Base-by-base conservation (phyloP, 1,284 basidiomycete species). In the Malassezia equina region DNA sequence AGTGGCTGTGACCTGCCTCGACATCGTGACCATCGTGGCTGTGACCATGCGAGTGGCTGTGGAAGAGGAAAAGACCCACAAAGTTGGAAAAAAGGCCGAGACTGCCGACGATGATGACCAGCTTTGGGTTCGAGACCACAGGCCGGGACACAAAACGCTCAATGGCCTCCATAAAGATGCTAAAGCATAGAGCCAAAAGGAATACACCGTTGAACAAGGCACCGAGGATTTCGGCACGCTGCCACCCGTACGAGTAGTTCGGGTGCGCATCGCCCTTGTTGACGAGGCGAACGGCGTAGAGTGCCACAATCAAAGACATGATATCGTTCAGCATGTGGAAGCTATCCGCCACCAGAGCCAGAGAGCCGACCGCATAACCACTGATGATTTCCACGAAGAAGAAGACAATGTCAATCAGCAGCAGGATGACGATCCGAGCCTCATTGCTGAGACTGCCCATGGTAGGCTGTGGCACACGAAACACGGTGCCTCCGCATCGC, bases 301-400 rank as follows among this genome's bases (percentile, higher is more conserved):
- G 82, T 1, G 91, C 93, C 48, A 98, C 91, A 52, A 93, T 75
- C 59, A 98, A 79, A 67, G 90, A 94, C 81, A 94, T 84, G 60
- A 98, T 88, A 60, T 73, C 71, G 64, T 74, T 74, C 47, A 74
- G 91, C 91, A 96, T 96, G 78, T 98, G 93, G 78, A 98, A 96
- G 62, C 86, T 88, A 78, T 96, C 93, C 19, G 94, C 93, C 32
- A 98, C 85, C 54, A 98, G 84, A 3, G 91, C 91, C 1, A 95
- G 82, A 0, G 90, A 94, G 33, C 90, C 90, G 55, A 94, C 88
- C 13, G 86, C 83, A 83, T 93, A 93, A 42, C 66, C 64, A 29
- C 67, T 70, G 60, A 87, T 83, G 72, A 94, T 81, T 76, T 96
- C 94, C 53, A 95, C 79, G 67, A 96, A 83, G 78, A 98, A 93